Evolutionary conservation across 2,329 filamentous ascomycete genomes (phyloP).

Genomic region (Didymellaceae sp.): DNA sequence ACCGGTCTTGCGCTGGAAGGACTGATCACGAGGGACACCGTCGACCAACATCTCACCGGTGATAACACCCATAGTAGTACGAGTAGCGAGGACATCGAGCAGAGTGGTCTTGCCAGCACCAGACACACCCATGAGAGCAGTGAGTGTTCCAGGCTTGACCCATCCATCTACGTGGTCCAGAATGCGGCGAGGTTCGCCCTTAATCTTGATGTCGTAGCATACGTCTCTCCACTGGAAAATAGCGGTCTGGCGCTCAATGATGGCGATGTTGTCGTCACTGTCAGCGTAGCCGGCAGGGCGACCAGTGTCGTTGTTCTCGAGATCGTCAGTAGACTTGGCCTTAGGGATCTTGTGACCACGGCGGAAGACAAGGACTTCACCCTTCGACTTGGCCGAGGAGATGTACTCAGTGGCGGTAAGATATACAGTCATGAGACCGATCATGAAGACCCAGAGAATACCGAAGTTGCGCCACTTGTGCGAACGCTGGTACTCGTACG

Average conservation of each 20-base stretch:
- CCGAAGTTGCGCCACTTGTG: slow-evolving; percentile 58
- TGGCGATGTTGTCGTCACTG: slow-evolving; percentile 50
- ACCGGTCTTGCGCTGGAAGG: slow-evolving; percentile 90
- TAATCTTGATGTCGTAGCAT: slow-evolving; percentile 81
- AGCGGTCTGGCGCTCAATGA: slow-evolving; percentile 69
- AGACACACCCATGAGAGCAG: slow-evolving; percentile 88
- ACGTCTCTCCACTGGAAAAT: slow-evolving; percentile 88
- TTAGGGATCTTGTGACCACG: slow-evolving; percentile 59
- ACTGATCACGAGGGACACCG: slow-evolving; percentile 73
- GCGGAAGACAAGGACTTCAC: slow-evolving; percentile 59
- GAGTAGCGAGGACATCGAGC: slow-evolving; percentile 82
- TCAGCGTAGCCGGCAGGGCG: slow-evolving; percentile 44
- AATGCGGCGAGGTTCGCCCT: slow-evolving; percentile 75
- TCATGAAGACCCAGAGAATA: slow-evolving; percentile 54
- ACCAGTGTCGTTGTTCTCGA: slow-evolving; percentile 46
- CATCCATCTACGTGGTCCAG: slow-evolving; percentile 88
- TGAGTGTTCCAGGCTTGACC: slow-evolving; percentile 87
- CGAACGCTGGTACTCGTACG: slow-evolving; percentile 42
- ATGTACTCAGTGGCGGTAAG: slow-evolving; percentile 55
- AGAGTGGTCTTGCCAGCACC: slow-evolving; percentile 95
- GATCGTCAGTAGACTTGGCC: slow-evolving; percentile 51
- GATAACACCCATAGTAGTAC: slow-evolving; percentile 88
- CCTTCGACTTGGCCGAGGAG: slow-evolving; percentile 58
- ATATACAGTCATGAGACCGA: slow-evolving; percentile 52
- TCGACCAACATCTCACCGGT: slow-evolving; percentile 87